A percentile compares a stretch with the other conserved stretches of the same genome.
Evolutionary conservation across 164 flowering plant species (phyloP).

Genomic region (Macadamia integrifolia): DNA sequence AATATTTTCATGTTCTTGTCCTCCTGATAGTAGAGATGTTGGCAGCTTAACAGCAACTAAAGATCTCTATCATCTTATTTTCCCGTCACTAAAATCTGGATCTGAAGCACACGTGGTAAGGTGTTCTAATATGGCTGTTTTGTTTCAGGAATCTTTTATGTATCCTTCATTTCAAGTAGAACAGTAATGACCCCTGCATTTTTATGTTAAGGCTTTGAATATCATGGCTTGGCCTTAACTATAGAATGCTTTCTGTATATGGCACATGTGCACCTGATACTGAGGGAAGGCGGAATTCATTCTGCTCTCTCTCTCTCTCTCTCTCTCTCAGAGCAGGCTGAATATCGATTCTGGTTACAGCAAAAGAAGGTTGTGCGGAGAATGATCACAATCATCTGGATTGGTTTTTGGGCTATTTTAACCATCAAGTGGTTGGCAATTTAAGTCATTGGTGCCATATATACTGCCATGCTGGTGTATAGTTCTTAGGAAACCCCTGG

Average conservation of each 20-base stretch:
- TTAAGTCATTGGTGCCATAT: too few relatives aligned
- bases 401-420: background rate
- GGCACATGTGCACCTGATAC: background rate
- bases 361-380: too few relatives aligned
- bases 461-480: background rate
- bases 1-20: constrained; percentile 93
- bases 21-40: constrained; percentile 64
- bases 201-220: background rate
- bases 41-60: constrained; percentile 53
- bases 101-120: constrained; percentile 85
- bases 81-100: constrained; percentile 92
- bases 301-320: too few relatives aligned
- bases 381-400: background rate
- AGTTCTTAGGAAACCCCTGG: background rate
- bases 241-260: background rate
- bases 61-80: constrained; percentile 79
- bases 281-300: background rate
- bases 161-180: background rate
- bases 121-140: constrained; percentile 4
- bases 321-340: background rate
- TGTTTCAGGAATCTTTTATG: background rate
- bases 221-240: background rate
- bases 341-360: background rate
- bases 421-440: background rate
- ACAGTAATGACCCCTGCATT: background rate